Conservation (phyloP, 2,329 filamentous ascomycete species). For the Fusarium citri region DNA sequence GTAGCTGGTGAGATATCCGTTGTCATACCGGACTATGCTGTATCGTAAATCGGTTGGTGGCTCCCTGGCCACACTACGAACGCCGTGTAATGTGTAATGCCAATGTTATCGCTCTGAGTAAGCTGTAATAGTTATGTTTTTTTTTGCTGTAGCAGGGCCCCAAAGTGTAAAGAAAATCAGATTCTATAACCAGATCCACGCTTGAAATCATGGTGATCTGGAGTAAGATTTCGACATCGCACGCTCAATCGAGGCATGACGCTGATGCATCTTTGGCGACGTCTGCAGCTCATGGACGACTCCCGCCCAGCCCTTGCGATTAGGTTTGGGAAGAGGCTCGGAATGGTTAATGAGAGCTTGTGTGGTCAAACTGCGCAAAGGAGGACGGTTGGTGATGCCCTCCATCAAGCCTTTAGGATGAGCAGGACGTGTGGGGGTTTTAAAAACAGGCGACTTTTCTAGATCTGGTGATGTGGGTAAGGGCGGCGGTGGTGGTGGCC, state of each 20-base stretch:
- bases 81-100: constrained; percentile 40
- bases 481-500: constrained; percentile 40
- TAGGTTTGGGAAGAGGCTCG: constrained; percentile 57
- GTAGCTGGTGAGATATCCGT: constrained; percentile 19
- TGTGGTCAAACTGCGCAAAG: constrained; percentile 65
- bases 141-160: constrained; percentile 31
- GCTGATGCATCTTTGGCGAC: constrained; percentile 69
- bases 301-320: constrained; percentile 68
- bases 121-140: constrained; percentile 35
- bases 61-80: constrained; percentile 35
- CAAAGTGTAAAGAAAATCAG: constrained; percentile 38
- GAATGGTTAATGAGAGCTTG: constrained; percentile 63
- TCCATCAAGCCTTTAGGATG: constrained; percentile 59
- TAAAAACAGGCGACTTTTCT: constrained; percentile 51
- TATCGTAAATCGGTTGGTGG: constrained; percentile 37
- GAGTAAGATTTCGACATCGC: constrained; percentile 58
- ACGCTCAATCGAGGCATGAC: constrained; percentile 71
- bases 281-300: constrained; percentile 72
- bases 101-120: constrained; percentile 32
- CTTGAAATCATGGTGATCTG: constrained; percentile 47
- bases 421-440: constrained; percentile 48
- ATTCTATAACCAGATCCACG: constrained; percentile 19
- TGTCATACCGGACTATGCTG: constrained; percentile 29
- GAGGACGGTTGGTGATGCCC: constrained; percentile 58
- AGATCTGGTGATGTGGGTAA: constrained; percentile 50